Percentiles rank a stretch among this genome's conserved stretches.
Evolutionary conservation across 2,329 filamentous ascomycete species (phyloP).

Genomic region (Neoscytalidium dimidiatum): DNA sequence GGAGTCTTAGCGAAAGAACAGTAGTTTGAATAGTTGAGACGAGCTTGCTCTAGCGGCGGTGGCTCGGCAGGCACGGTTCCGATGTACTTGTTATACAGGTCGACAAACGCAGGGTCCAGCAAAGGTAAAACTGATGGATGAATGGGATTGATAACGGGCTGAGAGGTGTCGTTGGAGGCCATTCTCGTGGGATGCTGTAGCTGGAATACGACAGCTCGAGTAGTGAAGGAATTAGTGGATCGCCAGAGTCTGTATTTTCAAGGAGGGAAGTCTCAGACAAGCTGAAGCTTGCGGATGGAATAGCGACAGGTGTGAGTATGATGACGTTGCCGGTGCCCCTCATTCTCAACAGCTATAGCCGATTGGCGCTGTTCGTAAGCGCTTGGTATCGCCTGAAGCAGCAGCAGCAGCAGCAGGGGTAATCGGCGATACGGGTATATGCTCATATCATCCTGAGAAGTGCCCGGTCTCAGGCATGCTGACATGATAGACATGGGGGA

Average conservation of each 20-base stretch:
- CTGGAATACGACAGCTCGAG: too few relatives aligned
- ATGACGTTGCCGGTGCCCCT: too few relatives aligned
- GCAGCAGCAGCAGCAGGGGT: too few relatives aligned
- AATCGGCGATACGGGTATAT: too few relatives aligned
- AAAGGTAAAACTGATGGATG: not conserved
- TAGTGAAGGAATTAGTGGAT: not conserved
- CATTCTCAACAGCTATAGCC: too few relatives aligned
- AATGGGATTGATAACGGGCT: not conserved
- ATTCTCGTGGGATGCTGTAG: not conserved
- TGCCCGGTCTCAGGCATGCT: not conserved
- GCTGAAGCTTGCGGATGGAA: not conserved
- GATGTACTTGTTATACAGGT: not conserved
- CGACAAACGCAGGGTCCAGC: not conserved
- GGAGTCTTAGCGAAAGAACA: not conserved
- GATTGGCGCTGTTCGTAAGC: not conserved
- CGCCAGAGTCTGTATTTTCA: not conserved
- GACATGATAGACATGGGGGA: not conserved
- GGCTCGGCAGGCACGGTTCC: not conserved
- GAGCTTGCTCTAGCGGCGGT: not conserved
- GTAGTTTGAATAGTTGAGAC: not conserved
- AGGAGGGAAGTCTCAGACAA: not conserved
- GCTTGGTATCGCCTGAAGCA: too few relatives aligned
- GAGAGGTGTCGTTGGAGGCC: not conserved
- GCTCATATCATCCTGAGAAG: not conserved
- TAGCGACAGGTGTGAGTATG: too few relatives aligned